Evolutionary conservation across 1,139 yeast genomes (phyloP), one percentile per base, ranked within the genome.

Genomic region (Saccharomycopsis crataegensis): DNA sequence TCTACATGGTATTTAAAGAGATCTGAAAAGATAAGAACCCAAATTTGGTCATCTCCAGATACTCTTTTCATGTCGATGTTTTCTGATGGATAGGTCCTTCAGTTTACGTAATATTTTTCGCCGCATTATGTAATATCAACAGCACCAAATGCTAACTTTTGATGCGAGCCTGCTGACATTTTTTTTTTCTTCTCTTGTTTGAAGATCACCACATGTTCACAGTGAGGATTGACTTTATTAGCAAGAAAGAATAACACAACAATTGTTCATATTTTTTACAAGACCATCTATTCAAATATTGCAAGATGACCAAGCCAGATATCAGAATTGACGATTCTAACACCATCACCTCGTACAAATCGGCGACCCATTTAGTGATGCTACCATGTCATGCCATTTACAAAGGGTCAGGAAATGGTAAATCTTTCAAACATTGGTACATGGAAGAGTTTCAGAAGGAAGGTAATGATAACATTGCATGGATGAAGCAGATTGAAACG

Each of bases 391-490:
- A 56, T 47, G 57, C 53, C 12, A 54, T 56, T 12, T 56, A 56
- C 44, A 56, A 50, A 50, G 58, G 58, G 7, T 14, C 41, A 12
- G 58, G 58, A 8, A 38, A 41, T n/a, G 58, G 58, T 8, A 33
- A 31, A 16, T 7, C 28, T 9, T 44, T 41, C 31, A 65, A 65
- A 1, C 84, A 83, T 59, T 86, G 95, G 95, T 62, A 64, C 38
- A 66, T 87, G 53, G 90, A 80, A 2, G 69, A 78, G 1, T 86
- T 86, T 61, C 96, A 87, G 64, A 56, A 68, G 5, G 86, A 82
- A 55, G 91, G 93, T 1, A 69, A 78, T 37, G 90, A 83, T 60
- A 89, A 84, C 62, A 61, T 80, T 9, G 73, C 82, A 33, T 85
- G 86, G 64, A 74, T 80, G n/a, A 75, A 81, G 43, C 96, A 88